A percentile compares a stretch with the other conserved stretches of the same genome.
Evolutionary conservation across 768 basidiomycete genomes (phyloP).

Genomic region (Hericium rajendrae): DNA sequence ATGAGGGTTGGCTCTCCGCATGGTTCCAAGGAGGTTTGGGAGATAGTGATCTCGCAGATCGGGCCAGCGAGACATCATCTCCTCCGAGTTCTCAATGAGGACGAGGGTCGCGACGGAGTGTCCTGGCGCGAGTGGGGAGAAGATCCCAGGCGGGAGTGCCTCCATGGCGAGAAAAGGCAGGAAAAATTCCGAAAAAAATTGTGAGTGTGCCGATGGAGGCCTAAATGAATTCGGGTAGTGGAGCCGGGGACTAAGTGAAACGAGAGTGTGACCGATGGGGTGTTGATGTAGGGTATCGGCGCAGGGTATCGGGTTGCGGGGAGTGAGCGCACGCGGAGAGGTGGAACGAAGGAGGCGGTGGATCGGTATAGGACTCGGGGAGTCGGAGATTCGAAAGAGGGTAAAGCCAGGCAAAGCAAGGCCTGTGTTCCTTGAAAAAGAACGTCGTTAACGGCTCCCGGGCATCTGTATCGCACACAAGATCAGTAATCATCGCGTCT

Average conservation of each 20-base stretch:
- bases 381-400: no score
- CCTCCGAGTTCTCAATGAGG: conserved; percentile 15
- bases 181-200: not conserved
- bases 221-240: not conserved
- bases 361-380: not conserved
- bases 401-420: no score
- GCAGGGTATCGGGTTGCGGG: not conserved
- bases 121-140: conserved; percentile 9
- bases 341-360: not conserved
- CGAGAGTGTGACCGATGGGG: not conserved
- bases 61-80: conserved; percentile 14
- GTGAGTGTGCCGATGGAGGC: not conserved
- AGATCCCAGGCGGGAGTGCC: conserved; percentile 9
- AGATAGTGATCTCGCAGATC: conserved; percentile 16
- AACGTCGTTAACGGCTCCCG: not conserved
- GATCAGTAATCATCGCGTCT: no score
- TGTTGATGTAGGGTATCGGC: not conserved
- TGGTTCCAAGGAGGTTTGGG: conserved; percentile 14
- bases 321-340: not conserved
- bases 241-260: not conserved
- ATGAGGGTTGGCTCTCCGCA: conserved; percentile 13
- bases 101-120: conserved; percentile 12
- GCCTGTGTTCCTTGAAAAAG: no score
- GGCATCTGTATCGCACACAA: not conserved
- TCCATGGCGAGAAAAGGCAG: conserved; percentile 4